A percentile compares a stretch with the other conserved stretches of the same genome.
Conservation (phyloP, 1,284 basidiomycete genomes). For the Fomitopsis pinicola region DNA sequence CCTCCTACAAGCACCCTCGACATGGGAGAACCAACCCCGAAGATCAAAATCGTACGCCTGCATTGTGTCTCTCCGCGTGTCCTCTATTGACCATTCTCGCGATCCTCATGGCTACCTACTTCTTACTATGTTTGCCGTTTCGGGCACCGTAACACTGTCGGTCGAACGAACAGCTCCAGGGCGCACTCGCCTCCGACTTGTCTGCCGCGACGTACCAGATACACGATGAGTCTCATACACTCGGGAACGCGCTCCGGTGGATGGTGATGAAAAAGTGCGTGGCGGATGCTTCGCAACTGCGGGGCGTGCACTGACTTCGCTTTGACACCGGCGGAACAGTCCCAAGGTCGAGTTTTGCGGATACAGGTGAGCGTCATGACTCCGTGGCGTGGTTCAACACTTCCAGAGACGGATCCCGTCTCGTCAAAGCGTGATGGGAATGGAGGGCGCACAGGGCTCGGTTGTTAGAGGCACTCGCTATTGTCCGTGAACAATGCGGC, state of each 20-base stretch:
- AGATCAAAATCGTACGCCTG: slow-evolving; percentile 48
- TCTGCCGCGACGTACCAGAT: slow-evolving; percentile 92
- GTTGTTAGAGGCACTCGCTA: not conserved
- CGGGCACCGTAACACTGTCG: not conserved
- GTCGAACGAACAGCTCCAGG: slow-evolving; percentile 52
- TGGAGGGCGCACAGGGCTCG: not conserved
- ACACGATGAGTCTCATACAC: slow-evolving; percentile 91
- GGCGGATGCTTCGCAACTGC: not conserved
- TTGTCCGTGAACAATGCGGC: not conserved
- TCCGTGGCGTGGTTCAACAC: slow-evolving; percentile 1
- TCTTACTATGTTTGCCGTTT: not conserved
- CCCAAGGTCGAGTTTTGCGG: slow-evolving; percentile 99
- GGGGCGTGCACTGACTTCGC: not conserved
- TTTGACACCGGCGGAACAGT: slow-evolving; percentile 37
- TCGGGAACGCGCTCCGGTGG: slow-evolving; percentile 93
- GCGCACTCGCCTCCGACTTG: slow-evolving; percentile 70
- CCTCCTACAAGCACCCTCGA: not conserved
- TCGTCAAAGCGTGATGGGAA: not conserved
- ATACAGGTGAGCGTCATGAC: slow-evolving; percentile 66
- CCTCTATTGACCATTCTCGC: not conserved
- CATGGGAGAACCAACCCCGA: slow-evolving; percentile 48
- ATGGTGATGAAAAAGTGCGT: slow-evolving; percentile 99
- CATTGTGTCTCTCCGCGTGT: slow-evolving; percentile 1
- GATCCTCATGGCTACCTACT: not conserved
- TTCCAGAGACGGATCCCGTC: not conserved